Evolutionary conservation across 495 filamentous ascomycete genomes (phyloP).

Genomic region (Diplogelasinospora grovesii): DNA sequence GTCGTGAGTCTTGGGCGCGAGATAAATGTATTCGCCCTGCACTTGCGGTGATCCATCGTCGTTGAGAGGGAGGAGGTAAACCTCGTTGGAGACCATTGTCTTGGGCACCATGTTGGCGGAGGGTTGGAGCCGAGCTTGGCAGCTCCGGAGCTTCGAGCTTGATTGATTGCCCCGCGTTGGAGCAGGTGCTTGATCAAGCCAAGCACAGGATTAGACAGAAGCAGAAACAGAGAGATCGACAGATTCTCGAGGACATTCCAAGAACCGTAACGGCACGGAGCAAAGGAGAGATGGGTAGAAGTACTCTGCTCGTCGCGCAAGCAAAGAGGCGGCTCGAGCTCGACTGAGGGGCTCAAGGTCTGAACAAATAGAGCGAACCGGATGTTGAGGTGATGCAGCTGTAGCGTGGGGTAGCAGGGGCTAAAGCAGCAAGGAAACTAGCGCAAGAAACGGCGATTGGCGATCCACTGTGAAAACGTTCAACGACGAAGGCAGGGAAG

Average conservation of each 20-base stretch:
- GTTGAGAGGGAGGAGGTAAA: conserved; percentile 83
- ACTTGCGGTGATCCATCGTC: conserved; percentile 91
- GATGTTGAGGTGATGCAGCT: not conserved
- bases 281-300: not conserved
- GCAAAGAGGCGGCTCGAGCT: too few relatives aligned
- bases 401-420: too few relatives aligned
- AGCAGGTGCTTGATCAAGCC: conserved; percentile 11
- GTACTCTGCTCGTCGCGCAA: too few relatives aligned
- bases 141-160: not conserved
- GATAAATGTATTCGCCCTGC: conserved; percentile 81
- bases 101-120: conserved; percentile 38
- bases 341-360: too few relatives aligned
- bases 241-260: conserved; percentile 13
- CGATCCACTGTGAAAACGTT: too few relatives aligned
- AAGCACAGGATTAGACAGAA: conserved; percentile 22
- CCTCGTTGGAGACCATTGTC: conserved; percentile 52
- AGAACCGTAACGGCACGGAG: conserved; percentile 1
- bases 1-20: conserved; percentile 65
- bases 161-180: conserved; percentile 3
- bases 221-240: conserved; percentile 17
- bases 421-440: too few relatives aligned
- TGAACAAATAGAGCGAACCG: too few relatives aligned
- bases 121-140: not conserved
- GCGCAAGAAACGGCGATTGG: too few relatives aligned
- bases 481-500: too few relatives aligned